Base-by-base conservation (phyloP, 1,284 basidiomycete genomes). In the Cutaneotrichosporon sp. region DNA sequence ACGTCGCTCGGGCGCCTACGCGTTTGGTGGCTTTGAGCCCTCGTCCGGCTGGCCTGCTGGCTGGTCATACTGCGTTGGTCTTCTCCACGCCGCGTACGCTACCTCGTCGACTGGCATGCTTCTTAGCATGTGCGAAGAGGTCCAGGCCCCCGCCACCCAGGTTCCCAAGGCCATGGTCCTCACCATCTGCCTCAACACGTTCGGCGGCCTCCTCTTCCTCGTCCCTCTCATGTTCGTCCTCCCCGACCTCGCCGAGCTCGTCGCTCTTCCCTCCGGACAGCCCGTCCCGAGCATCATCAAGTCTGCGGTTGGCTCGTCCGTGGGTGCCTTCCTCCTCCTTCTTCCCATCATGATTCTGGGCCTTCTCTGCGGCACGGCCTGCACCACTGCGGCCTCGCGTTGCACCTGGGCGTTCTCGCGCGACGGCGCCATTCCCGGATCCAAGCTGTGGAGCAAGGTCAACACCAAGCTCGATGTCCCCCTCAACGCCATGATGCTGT, bases 181-280 rank as follows among this genome's bases (percentile, higher is more conserved):
- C n/a, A 62, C 49, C 31, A 56, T 60, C 20, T 38, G 29, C 49
- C 53, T 50, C 54, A 75, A 72, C 64, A 69, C 66, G 11, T 31
- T 68, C 22, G 63, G 72, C n/a, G 73, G 73, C 25, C 62, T 73
- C 42, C 56, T 73, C 55, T 75, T 72, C 68, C 67, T 82, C 54
- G 69, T 82, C 16, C 79, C 80, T 24, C 73, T 82, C 33, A 69
- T 80, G 47, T 82, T 82, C 68, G 74, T 80, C 49, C 73, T 82
- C 18, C 78, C 79, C 4, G 78, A 81, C 61, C 71, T 81, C 18
- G 55, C 65, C 16, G 69, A 67, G 27, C 69, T 81, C 20, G 72
- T 82, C 38, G 69, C 67, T 9, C 73, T 78, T 25, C 69, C 74
- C 1, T 77, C 79, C 7, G 80, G 79, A 24, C 80, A 81, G 61